phyloP scores from a whole-genome alignment of 257 asterid genomes.

The Gardenia jasminoides region DNA sequence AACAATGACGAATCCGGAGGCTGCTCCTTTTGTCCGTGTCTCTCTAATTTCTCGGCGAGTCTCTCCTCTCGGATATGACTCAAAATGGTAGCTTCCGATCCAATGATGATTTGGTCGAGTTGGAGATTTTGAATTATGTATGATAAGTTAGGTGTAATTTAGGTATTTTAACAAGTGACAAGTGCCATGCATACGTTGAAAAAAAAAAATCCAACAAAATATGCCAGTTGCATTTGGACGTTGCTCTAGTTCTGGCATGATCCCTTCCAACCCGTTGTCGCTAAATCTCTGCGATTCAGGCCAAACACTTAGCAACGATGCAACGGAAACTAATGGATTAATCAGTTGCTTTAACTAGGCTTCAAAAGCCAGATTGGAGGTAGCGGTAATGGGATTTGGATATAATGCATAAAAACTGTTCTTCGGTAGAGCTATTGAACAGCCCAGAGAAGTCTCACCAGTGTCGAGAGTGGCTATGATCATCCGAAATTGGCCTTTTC shows the following conservation, averaged over 20 bases:
- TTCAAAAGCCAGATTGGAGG: not conserved
- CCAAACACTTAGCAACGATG: slow-evolving; percentile 57
- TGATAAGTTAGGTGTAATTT: no score
- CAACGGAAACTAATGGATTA: not conserved
- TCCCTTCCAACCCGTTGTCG: slow-evolving; percentile 74
- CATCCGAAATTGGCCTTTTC: slow-evolving; percentile 53
- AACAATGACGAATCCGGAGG: no score
- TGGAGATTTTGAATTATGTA: no score
- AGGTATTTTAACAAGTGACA: no score
- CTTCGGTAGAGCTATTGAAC: not conserved
- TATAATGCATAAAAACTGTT: not conserved
- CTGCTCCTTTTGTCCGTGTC: no score
- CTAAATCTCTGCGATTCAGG: slow-evolving; percentile 79
- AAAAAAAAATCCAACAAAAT: no score
- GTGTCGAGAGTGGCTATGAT: slow-evolving; percentile 71
- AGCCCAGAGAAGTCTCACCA: slow-evolving; percentile 23
- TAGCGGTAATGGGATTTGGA: no score
- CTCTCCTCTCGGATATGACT: no score
- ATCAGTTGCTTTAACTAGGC: not conserved
- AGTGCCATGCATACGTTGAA: no score
- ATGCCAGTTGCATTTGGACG: slow-evolving; percentile 62
- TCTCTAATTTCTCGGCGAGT: no score
- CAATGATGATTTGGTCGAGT: no score
- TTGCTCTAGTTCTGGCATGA: slow-evolving; percentile 42
- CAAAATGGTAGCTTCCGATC: no score